Conservation (phyloP, 768 basidiomycete genomes). For the Lanmaoa rubissima region DNA sequence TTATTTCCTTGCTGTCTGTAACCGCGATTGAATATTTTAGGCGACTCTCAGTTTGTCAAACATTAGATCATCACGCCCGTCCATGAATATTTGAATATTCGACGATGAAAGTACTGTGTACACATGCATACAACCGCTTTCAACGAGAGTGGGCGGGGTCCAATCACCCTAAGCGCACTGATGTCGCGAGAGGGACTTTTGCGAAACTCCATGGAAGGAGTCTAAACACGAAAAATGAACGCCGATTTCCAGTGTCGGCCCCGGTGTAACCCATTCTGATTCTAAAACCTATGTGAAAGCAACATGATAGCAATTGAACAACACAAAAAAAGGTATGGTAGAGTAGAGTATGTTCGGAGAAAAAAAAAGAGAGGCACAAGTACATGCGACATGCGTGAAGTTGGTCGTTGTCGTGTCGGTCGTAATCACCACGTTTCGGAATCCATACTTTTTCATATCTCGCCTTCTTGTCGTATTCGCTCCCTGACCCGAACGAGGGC, state of each 20-base stretch:
- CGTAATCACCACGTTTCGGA: neutral
- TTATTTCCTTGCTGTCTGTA: no score
- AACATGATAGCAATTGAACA: slow-evolving; percentile 1
- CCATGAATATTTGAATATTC: no score
- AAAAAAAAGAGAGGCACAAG: neutral
- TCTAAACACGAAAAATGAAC: no score
- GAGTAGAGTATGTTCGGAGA: neutral
- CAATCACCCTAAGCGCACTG: no score
- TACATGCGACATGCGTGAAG: neutral
- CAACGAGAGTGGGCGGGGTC: no score
- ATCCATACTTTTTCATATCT: slow-evolving; percentile 4
- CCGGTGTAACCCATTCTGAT: neutral
- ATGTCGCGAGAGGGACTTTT: no score
- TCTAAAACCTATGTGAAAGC: neutral
- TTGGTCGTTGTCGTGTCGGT: neutral
- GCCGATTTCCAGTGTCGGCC: neutral
- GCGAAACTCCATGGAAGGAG: no score
- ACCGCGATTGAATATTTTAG: no score
- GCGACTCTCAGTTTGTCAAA: no score
- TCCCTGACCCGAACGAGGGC: slow-evolving; percentile 56
- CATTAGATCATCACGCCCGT: no score
- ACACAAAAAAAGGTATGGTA: neutral
- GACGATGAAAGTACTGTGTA: no score
- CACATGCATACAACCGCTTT: no score
- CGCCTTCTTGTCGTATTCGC: slow-evolving; percentile 36